Conservation (phyloP, 306 rosid genomes). For the Quercus berberidifolia region DNA sequence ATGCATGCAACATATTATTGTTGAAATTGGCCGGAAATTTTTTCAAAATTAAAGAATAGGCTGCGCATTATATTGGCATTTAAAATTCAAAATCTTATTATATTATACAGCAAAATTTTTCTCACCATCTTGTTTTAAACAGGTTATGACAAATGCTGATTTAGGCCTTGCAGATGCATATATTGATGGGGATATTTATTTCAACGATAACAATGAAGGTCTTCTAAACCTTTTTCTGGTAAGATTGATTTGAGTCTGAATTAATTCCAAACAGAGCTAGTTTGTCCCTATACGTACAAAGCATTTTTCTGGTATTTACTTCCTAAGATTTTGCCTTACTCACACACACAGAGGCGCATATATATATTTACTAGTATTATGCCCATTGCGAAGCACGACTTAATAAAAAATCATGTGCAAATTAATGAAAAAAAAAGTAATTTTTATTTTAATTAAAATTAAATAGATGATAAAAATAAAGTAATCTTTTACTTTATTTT, state of each 20-base stretch:
- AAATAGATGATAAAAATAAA: too few species aligned
- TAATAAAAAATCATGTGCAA: too few species aligned
- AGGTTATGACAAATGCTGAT: slow-evolving; percentile 86
- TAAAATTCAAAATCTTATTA: too few species aligned
- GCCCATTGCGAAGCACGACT: fast-evolving
- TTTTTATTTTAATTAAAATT: too few species aligned
- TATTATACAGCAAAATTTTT: too few species aligned
- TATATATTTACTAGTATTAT: too few species aligned
- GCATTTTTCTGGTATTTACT: slow-evolving; percentile 4
- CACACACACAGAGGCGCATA: too few species aligned
- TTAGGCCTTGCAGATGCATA: slow-evolving; percentile 94
- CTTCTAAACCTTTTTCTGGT: slow-evolving; percentile 66
- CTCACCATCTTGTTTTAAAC: slow-evolving; percentile 11
- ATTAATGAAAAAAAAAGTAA: too few species aligned
- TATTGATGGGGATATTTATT: slow-evolving; percentile 65
- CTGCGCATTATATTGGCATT: too few species aligned
- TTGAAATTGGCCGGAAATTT: background rate
- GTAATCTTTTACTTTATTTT: too few species aligned
- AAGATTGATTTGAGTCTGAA: background rate
- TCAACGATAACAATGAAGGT: slow-evolving; percentile 72
- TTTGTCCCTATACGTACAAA: background rate
- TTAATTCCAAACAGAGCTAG: too few species aligned
- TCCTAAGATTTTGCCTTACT: background rate
- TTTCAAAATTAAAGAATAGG: too few species aligned
- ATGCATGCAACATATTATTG: background rate